Evolutionary conservation across 805 yeast species (phyloP).

Genomic region (Isabelozyma heimii): DNA sequence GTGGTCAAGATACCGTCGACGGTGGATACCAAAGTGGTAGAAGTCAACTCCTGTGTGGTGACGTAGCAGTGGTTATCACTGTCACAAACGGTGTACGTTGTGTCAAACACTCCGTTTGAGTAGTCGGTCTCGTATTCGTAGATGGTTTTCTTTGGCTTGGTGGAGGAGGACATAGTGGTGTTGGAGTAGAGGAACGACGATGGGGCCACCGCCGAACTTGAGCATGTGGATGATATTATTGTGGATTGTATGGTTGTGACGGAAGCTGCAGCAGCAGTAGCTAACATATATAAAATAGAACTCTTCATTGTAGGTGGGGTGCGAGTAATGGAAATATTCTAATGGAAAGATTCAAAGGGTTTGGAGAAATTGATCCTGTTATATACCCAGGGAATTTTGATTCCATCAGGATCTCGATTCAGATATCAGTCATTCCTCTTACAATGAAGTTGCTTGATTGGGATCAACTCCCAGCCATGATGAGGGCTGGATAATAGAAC

Average conservation of each 20-base stretch:
- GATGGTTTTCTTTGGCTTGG: constrained; percentile 7
- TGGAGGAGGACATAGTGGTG: not conserved
- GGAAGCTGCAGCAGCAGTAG: constrained; percentile 14
- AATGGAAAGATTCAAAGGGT: too few relatives aligned
- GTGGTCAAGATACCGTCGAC: constrained; percentile 40
- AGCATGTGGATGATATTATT: constrained; percentile 11
- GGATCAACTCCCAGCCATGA: not conserved
- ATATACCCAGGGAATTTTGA: too few relatives aligned
- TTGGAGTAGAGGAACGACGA: constrained; percentile 17
- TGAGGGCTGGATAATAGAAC: not conserved
- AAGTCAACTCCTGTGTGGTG: constrained; percentile 30
- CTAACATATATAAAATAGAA: not conserved
- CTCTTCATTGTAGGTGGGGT: not conserved
- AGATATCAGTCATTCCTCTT: too few relatives aligned
- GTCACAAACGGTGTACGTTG: constrained; percentile 32
- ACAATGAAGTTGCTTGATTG: not conserved
- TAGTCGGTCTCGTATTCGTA: constrained; percentile 24
- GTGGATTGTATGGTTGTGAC: constrained; percentile 20
- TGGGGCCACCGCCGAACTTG: constrained; percentile 14
- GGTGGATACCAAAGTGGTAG: constrained; percentile 34
- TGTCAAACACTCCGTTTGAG: constrained; percentile 12
- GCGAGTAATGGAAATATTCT: too few relatives aligned
- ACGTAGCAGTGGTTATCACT: constrained; percentile 22
- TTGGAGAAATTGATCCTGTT: too few relatives aligned
- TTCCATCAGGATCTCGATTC: too few relatives aligned